These are phyloP conservation scores for Schwanniomyces sp. DNA, from an alignment of 805 yeast genomes.

Conservation along the genomic window DNA sequence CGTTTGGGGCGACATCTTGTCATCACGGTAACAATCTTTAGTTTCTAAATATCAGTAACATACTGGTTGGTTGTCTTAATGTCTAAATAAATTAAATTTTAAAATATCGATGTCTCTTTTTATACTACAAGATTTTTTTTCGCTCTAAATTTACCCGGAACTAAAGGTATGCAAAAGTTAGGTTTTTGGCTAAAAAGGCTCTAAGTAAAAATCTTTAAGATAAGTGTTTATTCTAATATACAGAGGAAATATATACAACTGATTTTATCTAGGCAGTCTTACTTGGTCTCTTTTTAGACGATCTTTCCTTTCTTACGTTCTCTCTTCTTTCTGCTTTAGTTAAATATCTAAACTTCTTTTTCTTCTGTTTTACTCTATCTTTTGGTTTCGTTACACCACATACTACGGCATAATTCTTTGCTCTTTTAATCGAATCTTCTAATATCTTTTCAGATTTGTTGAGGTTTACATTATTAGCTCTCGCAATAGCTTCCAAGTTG, in stretches of 20 bases:
- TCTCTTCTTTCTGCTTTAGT: conserved; percentile 75
- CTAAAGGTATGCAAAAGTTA: background rate
- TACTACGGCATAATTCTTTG: conserved; percentile 78
- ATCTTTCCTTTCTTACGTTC: conserved; percentile 35
- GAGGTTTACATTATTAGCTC: conserved; percentile 70
- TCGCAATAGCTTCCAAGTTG: conserved; percentile 47
- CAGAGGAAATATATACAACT: background rate
- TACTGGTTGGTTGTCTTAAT: background rate
- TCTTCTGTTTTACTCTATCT: conserved; percentile 41
- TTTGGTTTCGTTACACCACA: conserved; percentile 49
- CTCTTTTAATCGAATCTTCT: conserved; percentile 72
- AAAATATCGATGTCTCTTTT: background rate
- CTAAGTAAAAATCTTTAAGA: background rate
- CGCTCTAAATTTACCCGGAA: conserved; percentile 2
- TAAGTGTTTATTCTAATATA: background rate
- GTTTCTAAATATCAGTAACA: background rate
- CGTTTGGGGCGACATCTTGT: conserved; percentile 78
- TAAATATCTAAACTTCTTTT: conserved; percentile 86
- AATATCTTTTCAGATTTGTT: conserved; percentile 66
- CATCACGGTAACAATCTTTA: conserved; percentile 43
- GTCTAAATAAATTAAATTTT: background rate
- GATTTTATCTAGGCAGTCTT: background rate
- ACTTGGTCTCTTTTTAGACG: conserved; percentile 15
- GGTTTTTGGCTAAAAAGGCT: background rate
- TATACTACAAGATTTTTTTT: background rate